phyloP scores from a whole-genome alignment of 192 early-diverging fungal species.

The Mortierella alpina region DNA sequence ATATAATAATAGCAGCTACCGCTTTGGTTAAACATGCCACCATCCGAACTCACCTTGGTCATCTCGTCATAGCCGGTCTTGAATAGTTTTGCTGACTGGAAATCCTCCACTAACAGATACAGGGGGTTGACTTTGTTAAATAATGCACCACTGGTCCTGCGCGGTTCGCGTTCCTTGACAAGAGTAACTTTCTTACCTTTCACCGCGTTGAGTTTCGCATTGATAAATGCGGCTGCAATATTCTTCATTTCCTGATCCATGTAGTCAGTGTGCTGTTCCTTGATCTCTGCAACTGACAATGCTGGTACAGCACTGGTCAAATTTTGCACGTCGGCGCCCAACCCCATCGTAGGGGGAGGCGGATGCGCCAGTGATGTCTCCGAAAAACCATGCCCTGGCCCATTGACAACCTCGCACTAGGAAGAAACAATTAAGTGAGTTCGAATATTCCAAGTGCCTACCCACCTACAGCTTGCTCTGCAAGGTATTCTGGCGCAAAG shows the following conservation, averaged over 20 bases:
- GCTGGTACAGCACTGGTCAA: slow-evolving; percentile 21
- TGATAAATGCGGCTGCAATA: slow-evolving; percentile 24
- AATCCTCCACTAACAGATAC: slow-evolving; percentile 65
- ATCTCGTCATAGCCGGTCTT: slow-evolving; percentile 64
- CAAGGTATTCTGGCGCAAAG: no score
- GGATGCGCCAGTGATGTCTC: slow-evolving; percentile 19
- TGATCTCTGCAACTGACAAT: slow-evolving; percentile 30
- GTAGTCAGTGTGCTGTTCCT: slow-evolving; percentile 26
- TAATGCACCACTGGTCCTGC: slow-evolving; percentile 17
- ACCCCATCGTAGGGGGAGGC: slow-evolving; percentile 2
- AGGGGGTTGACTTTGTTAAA: not conserved
- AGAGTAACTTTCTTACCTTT: slow-evolving; percentile 18
- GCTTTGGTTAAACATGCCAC: no score
- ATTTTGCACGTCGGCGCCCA: slow-evolving; percentile 6
- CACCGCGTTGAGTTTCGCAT: slow-evolving; percentile 45
- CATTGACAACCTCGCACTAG: slow-evolving; percentile 45
- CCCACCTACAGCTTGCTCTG: not conserved
- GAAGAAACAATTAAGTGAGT: not conserved
- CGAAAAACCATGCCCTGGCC: slow-evolving; percentile 43
- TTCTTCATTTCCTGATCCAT: slow-evolving; percentile 35
- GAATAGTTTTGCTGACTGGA: slow-evolving; percentile 68
- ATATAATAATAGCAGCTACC: no score
- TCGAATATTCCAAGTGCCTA: no score
- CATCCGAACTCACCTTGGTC: slow-evolving; percentile 50
- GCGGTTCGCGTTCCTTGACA: not conserved